Conservation (phyloP, 257 asterid genomes). For the Salvia miltiorrhiza region DNA sequence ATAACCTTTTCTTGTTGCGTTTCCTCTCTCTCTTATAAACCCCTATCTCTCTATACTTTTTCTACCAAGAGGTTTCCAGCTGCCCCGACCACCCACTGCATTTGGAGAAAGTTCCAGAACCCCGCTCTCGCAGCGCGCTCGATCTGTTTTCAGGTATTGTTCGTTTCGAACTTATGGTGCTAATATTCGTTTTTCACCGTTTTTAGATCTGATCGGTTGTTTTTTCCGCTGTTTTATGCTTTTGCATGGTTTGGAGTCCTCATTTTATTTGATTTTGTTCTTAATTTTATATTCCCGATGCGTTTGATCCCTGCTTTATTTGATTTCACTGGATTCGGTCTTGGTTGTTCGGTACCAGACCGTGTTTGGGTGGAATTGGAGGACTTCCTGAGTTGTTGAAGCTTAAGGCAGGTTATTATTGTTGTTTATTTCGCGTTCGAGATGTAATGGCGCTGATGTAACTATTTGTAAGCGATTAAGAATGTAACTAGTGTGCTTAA, state of each 20-base stretch:
- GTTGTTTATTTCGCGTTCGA: neutral
- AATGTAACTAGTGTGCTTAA: neutral
- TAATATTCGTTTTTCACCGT: neutral
- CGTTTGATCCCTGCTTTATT: neutral
- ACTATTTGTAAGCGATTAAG: neutral
- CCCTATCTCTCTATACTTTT: neutral
- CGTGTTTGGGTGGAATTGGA: neutral
- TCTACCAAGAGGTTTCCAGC: neutral
- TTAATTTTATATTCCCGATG: neutral
- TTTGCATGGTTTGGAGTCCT: neutral
- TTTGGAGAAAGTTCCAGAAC: conserved; percentile 14
- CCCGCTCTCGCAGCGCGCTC: conserved; percentile 11
- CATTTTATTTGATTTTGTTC: neutral
- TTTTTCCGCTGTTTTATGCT: neutral
- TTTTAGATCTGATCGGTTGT: conserved; percentile 30
- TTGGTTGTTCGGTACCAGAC: neutral
- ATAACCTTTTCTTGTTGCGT: conserved; percentile 7
- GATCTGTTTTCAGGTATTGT: conserved; percentile 32
- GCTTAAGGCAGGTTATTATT: neutral
- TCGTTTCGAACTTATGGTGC: neutral
- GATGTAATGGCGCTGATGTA: neutral
- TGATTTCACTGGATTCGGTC: neutral
- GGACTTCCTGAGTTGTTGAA: neutral
- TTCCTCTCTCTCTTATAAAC: conserved; percentile 17
- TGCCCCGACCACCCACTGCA: conserved; percentile 6